Conservation (phyloP, 176 grass and related monocot species). For the Carex cristatella region DNA sequence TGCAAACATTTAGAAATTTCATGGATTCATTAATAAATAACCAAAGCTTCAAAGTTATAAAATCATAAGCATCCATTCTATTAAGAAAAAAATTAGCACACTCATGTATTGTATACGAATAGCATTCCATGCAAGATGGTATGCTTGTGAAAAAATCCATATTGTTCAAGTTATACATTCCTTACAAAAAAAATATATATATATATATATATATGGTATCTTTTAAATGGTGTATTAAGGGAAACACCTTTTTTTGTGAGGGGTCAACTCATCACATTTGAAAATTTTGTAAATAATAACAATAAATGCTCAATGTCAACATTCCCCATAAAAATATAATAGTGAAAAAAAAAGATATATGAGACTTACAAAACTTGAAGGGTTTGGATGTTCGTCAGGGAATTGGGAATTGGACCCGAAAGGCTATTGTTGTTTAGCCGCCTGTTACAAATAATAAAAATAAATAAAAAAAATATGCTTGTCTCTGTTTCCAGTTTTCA, state of each 20-base stretch:
- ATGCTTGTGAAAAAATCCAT: background rate
- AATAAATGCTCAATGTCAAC: background rate
- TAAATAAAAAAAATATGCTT: background rate
- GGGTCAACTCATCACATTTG: background rate
- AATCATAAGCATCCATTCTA: background rate
- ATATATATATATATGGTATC: too few relatives aligned
- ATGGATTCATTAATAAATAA: constrained; percentile 9
- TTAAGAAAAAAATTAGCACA: background rate
- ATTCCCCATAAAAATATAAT: background rate
- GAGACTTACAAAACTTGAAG: constrained; percentile 81
- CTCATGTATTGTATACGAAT: background rate
- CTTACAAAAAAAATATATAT: background rate
- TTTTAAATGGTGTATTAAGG: background rate
- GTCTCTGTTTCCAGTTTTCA: background rate
- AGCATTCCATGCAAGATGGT: background rate
- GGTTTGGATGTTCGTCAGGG: constrained; percentile 47
- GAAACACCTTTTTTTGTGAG: too few relatives aligned
- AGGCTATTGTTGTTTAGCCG: constrained; percentile 81
- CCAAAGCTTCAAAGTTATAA: constrained; percentile 5
- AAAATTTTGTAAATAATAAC: background rate
- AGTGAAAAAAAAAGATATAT: background rate
- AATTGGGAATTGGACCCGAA: constrained; percentile 41
- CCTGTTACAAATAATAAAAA: constrained; percentile 44
- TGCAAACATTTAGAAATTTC: constrained; percentile 18
- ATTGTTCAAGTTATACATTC: background rate